A percentile compares a stretch with the other conserved stretches of the same genome.
These are phyloP conservation scores for Biancaea sappan DNA, from an alignment of 306 rosid genomes.

Conservation along the genomic window DNA sequence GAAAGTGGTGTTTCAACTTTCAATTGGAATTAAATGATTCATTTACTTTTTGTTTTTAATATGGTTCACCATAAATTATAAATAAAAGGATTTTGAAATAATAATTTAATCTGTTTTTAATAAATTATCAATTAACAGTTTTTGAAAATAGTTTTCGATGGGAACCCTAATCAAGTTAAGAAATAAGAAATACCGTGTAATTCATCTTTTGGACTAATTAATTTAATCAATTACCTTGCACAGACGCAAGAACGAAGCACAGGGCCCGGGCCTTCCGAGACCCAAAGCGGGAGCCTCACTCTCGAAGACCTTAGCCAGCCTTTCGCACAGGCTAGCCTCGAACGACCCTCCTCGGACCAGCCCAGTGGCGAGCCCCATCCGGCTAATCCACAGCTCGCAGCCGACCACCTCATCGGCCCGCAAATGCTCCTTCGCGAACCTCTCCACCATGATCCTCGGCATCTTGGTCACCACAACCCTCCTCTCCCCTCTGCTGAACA, in stretches of 20 bases:
- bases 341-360: constrained; percentile 34
- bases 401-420: constrained; percentile 78
- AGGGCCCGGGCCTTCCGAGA: constrained; percentile 39
- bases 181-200: too few species aligned
- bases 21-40: too few species aligned
- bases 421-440: constrained; percentile 78
- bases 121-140: too few species aligned
- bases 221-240: constrained; percentile 56
- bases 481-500: constrained; percentile 42
- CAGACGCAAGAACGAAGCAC: constrained; percentile 39
- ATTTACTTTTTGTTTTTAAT: too few species aligned
- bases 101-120: too few species aligned
- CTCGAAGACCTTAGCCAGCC: constrained; percentile 46
- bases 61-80: too few species aligned
- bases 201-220: neutral
- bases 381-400: constrained; percentile 51
- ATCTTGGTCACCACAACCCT: constrained; percentile 66
- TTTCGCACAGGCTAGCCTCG: constrained; percentile 4
- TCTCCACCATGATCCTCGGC: constrained; percentile 81
- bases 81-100: too few species aligned
- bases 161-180: too few species aligned
- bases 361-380: constrained; percentile 78
- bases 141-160: too few species aligned
- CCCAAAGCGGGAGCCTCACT: constrained; percentile 47
- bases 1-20: too few species aligned